Evolutionary conservation across 139 green algal genomes (phyloP).

Genomic region (Gonium pectorale): DNA sequence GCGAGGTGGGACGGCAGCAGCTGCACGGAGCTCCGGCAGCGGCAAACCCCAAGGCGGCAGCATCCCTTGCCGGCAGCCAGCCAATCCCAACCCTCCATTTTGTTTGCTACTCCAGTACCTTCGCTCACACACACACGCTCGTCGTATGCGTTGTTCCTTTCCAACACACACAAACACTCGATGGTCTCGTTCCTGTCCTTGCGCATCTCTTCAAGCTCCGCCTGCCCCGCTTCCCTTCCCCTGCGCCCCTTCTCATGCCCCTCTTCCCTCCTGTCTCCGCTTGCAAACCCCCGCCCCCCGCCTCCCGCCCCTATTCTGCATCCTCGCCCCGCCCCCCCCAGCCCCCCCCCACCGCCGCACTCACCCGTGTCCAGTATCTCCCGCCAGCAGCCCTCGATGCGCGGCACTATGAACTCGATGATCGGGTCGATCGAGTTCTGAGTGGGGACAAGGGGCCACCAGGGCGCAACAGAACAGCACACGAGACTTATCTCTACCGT

Average conservation of each 20-base stretch:
- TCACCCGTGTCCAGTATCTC: conserved; percentile 55
- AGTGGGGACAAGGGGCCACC: neutral
- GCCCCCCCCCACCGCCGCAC: neutral
- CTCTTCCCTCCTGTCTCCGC: neutral
- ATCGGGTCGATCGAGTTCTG: conserved; percentile 53
- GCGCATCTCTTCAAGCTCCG: no score
- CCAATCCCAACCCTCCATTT: no score
- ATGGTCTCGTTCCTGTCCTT: no score
- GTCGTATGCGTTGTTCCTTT: no score
- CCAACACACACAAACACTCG: no score
- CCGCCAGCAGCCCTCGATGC: conserved; percentile 72
- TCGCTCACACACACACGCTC: no score
- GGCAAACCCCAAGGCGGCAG: no score
- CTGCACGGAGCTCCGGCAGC: no score
- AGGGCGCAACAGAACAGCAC: neutral
- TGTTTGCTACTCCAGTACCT: no score
- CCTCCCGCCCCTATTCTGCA: no score
- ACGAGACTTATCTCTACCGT: neutral
- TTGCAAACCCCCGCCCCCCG: neutral
- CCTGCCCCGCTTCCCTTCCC: neutral
- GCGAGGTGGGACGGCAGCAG: no score
- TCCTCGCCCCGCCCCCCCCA: neutral
- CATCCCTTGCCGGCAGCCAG: no score
- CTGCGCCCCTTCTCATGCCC: neutral
- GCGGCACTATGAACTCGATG: conserved; percentile 69